phyloP scores from a whole-genome alignment of 257 asterid species.

The Cinchona pubescens region DNA sequence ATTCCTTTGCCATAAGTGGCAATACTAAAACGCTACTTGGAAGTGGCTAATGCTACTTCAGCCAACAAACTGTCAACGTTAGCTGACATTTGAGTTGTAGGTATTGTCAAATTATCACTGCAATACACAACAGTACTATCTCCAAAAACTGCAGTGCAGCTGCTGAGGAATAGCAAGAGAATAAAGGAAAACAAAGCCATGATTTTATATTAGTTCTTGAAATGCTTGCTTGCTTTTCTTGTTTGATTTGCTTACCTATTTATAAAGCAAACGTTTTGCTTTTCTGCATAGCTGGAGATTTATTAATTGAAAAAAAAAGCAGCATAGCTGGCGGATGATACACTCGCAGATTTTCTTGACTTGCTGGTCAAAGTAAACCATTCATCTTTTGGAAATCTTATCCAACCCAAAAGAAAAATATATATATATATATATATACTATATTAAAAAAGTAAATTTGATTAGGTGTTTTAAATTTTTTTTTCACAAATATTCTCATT shows the following conservation, averaged over 20 bases:
- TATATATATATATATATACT: too few relatives aligned
- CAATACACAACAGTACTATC: slow-evolving; percentile 39
- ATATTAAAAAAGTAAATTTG: too few relatives aligned
- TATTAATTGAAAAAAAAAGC: not conserved
- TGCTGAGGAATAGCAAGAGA: slow-evolving; percentile 26
- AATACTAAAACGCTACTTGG: slow-evolving; percentile 38
- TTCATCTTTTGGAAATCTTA: not conserved
- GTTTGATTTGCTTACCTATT: not conserved
- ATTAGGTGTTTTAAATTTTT: too few relatives aligned
- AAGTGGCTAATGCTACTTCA: slow-evolving; percentile 34
- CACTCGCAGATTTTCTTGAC: not conserved
- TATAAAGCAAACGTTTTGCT: not conserved
- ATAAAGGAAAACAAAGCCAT: slow-evolving; percentile 33
- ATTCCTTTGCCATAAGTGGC: slow-evolving; percentile 40
- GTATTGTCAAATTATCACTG: slow-evolving; percentile 23
- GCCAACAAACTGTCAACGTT: slow-evolving; percentile 40
- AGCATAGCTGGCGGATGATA: not conserved
- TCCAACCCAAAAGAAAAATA: not conserved
- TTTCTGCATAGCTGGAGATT: not conserved
- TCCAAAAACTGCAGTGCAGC: slow-evolving; percentile 35
- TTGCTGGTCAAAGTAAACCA: not conserved
- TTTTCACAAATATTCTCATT: too few relatives aligned
- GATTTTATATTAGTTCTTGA: not conserved
- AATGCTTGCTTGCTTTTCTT: not conserved
- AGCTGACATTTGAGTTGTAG: slow-evolving; percentile 30